Percentiles rank a stretch among this genome's conserved stretches.
Conservation (phyloP, 1,139 yeast genomes). For the Zygotorulaspora mrakii region DNA sequence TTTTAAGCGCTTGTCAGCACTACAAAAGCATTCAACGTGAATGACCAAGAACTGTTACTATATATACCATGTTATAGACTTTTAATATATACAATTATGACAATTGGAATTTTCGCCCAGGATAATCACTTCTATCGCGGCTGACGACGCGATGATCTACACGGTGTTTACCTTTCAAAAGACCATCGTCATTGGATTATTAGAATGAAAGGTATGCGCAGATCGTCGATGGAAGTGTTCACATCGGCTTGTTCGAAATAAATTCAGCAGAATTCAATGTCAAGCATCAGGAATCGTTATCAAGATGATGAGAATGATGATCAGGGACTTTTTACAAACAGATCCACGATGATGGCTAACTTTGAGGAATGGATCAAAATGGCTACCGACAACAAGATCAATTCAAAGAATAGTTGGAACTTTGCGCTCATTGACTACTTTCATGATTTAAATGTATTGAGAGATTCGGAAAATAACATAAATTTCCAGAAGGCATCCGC, state of each 20-base stretch:
- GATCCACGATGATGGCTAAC: slow-evolving; percentile 52
- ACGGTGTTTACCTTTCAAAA: not conserved
- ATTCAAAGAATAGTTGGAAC: slow-evolving; percentile 68
- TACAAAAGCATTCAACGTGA: not conserved
- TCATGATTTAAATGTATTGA: slow-evolving; percentile 35
- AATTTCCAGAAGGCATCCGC: slow-evolving; percentile 71
- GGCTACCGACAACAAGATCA: slow-evolving; percentile 83
- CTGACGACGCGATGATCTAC: not conserved
- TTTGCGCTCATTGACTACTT: slow-evolving; percentile 86
- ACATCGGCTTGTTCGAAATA: too few relatives aligned
- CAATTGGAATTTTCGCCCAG: too few relatives aligned
- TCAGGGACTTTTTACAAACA: slow-evolving; percentile 34
- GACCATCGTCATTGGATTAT: too few relatives aligned
- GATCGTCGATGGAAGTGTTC: too few relatives aligned
- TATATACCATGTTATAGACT: too few relatives aligned
- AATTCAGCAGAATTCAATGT: slow-evolving; percentile 13
- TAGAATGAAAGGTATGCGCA: too few relatives aligned
- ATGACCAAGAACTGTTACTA: too few relatives aligned
- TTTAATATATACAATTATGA: too few relatives aligned
- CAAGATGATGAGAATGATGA: slow-evolving; percentile 28
- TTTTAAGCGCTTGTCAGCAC: slow-evolving; percentile 4
- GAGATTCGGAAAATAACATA: slow-evolving; percentile 36
- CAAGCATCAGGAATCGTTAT: slow-evolving; percentile 20
- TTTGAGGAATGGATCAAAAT: slow-evolving; percentile 89
- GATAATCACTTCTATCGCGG: not conserved